Evolutionary conservation across 768 basidiomycete species (phyloP).

Genomic region (Lentinula sp.): DNA sequence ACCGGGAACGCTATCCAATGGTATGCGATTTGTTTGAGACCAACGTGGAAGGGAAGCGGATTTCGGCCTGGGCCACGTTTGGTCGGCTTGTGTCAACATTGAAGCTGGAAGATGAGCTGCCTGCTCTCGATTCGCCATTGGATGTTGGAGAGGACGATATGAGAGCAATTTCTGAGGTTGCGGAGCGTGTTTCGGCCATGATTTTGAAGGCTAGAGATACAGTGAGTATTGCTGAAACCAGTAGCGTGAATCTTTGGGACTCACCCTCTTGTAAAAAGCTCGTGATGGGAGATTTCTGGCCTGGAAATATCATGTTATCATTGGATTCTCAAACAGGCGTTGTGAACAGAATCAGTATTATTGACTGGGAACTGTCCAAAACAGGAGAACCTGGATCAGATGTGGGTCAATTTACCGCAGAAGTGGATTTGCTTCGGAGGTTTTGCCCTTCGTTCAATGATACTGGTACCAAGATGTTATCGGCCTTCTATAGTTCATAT

Average conservation of each 20-base stretch:
- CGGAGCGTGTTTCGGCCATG: conserved; percentile 17
- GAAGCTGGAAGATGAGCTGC: conserved; percentile 20
- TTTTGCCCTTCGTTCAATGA: conserved; percentile 17
- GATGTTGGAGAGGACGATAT: conserved; percentile 30
- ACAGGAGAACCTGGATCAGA: conserved; percentile 34
- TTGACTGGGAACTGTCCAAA: conserved; percentile 27
- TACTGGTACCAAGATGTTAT: not conserved
- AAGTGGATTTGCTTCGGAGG: conserved; percentile 28
- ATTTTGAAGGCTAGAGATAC: conserved; percentile 20
- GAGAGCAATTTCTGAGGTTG: conserved; percentile 16
- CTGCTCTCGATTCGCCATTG: conserved; percentile 38
- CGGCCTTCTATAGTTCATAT: not conserved
- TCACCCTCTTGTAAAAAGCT: conserved; percentile 19
- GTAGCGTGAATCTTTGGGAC: not conserved
- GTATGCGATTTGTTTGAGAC: conserved; percentile 27
- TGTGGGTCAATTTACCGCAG: conserved; percentile 40
- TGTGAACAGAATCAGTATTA: not conserved
- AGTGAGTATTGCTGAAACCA: conserved; percentile 15
- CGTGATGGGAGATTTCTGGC: conserved; percentile 73
- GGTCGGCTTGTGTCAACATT: conserved; percentile 36
- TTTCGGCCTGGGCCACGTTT: conserved; percentile 37
- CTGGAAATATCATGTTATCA: conserved; percentile 56
- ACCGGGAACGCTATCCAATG: conserved; percentile 21
- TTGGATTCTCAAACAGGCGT: conserved; percentile 14
- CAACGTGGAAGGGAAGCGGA: conserved; percentile 31